Percentiles rank a stretch among this genome's conserved stretches.
Evolutionary conservation across 2,329 filamentous ascomycete genomes (phyloP).

Genomic region (Coniochaeta hoffmannii): DNA sequence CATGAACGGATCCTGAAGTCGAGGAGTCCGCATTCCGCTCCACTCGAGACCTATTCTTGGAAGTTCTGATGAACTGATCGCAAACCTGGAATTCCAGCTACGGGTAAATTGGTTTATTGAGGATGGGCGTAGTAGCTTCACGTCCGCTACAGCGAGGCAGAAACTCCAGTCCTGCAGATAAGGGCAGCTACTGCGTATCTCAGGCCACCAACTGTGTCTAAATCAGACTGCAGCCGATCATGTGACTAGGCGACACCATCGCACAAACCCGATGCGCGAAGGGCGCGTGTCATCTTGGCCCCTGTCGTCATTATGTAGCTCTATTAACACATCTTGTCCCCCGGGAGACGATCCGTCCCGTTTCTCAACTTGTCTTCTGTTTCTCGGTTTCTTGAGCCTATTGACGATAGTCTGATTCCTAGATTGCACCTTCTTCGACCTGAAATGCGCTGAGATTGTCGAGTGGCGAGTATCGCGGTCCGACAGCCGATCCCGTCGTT

Average conservation of each 20-base stretch:
- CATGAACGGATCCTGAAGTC: too few species aligned
- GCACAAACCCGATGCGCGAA: constrained; percentile 6
- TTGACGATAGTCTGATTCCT: background rate
- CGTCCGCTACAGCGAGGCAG: too few species aligned
- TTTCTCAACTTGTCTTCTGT: background rate
- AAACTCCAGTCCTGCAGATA: too few species aligned
- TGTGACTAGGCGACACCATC: constrained; percentile 17
- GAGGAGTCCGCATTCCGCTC: too few species aligned
- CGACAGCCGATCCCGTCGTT: background rate
- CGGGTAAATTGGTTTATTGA: too few species aligned
- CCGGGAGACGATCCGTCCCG: background rate
- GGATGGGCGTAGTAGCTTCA: too few species aligned
- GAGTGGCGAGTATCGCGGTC: background rate
- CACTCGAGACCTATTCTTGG: background rate
- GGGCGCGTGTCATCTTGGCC: constrained; percentile 11
- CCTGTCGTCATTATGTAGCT: background rate
- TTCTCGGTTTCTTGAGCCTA: background rate
- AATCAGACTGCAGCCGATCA: constrained; percentile 6
- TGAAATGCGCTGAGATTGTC: background rate
- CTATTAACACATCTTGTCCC: background rate
- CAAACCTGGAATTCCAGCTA: too few species aligned
- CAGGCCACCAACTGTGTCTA: too few species aligned
- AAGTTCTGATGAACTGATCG: too few species aligned
- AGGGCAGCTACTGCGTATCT: too few species aligned
- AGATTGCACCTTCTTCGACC: background rate